Evolutionary conservation across 1,139 yeast species (phyloP), one percentile per base, ranked within the genome.

Genomic region (Zygosaccharomyces sapae): DNA sequence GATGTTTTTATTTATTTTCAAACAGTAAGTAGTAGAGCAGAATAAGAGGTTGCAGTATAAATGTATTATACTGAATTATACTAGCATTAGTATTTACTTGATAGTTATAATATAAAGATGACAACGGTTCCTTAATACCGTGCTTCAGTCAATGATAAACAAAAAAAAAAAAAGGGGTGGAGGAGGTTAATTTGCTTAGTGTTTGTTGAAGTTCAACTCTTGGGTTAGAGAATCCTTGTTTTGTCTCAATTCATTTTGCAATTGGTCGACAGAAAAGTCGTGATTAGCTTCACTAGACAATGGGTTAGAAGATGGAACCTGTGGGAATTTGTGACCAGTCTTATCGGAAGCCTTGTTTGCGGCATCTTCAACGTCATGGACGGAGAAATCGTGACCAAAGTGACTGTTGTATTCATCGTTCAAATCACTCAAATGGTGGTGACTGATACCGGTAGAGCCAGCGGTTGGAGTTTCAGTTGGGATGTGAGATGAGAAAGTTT

Each of bases 401-500:
- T 57, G 56, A 38, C 42, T 45, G 41, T 54, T 48, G 44, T 62
- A 62, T 37, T 45, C 43, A n/a, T 47, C 33, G 24, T 30, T 46
- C 19, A 48, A 25, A 5, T 37, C 42, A 33, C 42, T 43, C 34
- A 48, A 31, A 13, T 51, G 38, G 27, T 19, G 38, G n/a, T 35
- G 38, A 19, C 27, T 19, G 12, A 7, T 10, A 19, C 27, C 12
- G 12, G 10, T 10, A 24, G 33, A 4, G 13, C 36, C 51, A 43
- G 68, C 56, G 44, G 63, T 53, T 53, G 77, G 77, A 36, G 70
- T 76, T 34, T 71, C 70, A 54, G 83, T 81, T 72, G 77, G 76
- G 60, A 73, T 73, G 31, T 60, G 47, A 24, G 61, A 51, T 24
- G 59, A 38, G 25, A 58, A 50, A 13, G 58, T 55, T 38, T 58